phyloP scores from a whole-genome alignment of 2,329 filamentous ascomycete genomes.

The Fusarium mexicanum region DNA sequence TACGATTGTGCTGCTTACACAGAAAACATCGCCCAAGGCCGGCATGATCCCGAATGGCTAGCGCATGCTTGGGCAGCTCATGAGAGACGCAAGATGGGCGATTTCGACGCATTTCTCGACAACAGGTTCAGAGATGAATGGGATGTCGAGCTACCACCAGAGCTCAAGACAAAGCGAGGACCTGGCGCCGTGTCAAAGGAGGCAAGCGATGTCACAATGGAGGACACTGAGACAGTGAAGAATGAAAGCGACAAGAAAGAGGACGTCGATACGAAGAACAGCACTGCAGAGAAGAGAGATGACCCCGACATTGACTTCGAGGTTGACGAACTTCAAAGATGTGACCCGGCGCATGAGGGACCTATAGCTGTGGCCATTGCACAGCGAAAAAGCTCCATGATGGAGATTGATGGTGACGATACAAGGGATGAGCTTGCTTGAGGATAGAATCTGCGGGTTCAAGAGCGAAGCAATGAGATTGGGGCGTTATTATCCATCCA shows the following conservation, averaged over 20 bases:
- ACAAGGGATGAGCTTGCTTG: slow-evolving; percentile 7
- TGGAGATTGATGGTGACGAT: slow-evolving; percentile 25
- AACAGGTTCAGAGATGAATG: slow-evolving; percentile 59
- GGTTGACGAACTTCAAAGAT: neutral
- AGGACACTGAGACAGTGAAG: neutral
- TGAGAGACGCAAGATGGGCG: slow-evolving; percentile 57
- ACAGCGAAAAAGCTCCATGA: neutral
- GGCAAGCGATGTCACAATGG: slow-evolving; percentile 25
- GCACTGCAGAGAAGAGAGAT: neutral
- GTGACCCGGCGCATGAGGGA: neutral
- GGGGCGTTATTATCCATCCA: neutral
- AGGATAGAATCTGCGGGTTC: neutral
- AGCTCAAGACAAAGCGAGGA: slow-evolving; percentile 38
- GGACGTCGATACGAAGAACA: slow-evolving; percentile 4
- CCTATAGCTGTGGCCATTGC: neutral
- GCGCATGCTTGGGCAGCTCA: slow-evolving; percentile 62
- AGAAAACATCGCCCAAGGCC: slow-evolving; percentile 57
- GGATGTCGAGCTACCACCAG: slow-evolving; percentile 53
- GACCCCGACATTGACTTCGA: neutral
- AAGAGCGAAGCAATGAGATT: neutral
- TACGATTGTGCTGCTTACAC: slow-evolving; percentile 58
- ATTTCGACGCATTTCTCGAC: slow-evolving; percentile 60
- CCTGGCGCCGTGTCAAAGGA: neutral
- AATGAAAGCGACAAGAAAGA: neutral
- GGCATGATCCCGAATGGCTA: slow-evolving; percentile 64